Conservation (phyloP, 2,329 filamentous ascomycete species). For the Akanthomyces uredinophilus region DNA sequence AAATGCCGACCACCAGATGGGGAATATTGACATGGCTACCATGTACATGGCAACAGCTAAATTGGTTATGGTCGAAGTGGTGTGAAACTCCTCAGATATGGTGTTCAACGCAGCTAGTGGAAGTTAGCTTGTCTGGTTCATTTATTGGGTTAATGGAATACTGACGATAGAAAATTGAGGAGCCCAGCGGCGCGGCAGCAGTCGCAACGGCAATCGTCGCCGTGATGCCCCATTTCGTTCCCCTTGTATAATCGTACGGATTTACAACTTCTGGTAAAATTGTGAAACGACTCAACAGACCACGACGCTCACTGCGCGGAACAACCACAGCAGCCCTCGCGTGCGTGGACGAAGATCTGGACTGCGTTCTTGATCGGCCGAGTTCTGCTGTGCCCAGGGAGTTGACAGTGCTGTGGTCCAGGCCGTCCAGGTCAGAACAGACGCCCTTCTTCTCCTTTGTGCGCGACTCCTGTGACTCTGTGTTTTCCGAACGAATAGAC, state of each 20-base stretch:
- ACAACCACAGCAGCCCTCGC: slow-evolving; percentile 29
- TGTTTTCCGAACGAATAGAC: not conserved
- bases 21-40: slow-evolving; percentile 70
- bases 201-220: slow-evolving; percentile 71
- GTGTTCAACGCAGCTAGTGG: not conserved
- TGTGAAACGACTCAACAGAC: slow-evolving; percentile 65
- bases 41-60: slow-evolving; percentile 36
- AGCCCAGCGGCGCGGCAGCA: slow-evolving; percentile 75
- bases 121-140: not conserved
- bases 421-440: not conserved
- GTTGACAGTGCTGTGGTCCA: not conserved
- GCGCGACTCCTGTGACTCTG: not conserved
- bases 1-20: slow-evolving; percentile 74
- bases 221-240: slow-evolving; percentile 82
- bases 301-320: slow-evolving; percentile 52
- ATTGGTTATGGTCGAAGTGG: slow-evolving; percentile 9
- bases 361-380: slow-evolving; percentile 2
- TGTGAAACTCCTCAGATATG: not conserved
- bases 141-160: slow-evolving; percentile 16
- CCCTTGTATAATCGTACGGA: slow-evolving; percentile 66
- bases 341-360: slow-evolving; percentile 5
- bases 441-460: not conserved
- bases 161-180: slow-evolving; percentile 76
- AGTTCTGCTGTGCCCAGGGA: slow-evolving; percentile 1
- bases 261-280: slow-evolving; percentile 74